phyloP scores from a whole-genome alignment of 768 basidiomycete species.

The Termitomyces sp. region DNA sequence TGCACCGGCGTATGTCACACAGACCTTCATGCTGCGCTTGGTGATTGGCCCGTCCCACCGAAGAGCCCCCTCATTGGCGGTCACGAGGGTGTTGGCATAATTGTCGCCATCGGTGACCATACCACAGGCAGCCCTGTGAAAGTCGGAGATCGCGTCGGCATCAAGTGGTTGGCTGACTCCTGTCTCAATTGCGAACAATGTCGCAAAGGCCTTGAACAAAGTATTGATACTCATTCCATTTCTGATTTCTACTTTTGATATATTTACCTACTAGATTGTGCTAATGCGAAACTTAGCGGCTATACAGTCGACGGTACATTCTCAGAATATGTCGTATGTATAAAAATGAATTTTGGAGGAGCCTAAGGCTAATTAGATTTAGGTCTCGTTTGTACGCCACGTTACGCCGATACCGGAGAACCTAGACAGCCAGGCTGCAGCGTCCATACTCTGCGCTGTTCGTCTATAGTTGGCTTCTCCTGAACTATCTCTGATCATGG shows the following conservation, averaged over 20 bases:
- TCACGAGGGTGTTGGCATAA: slow-evolving; percentile 77
- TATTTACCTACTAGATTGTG: slow-evolving; percentile 41
- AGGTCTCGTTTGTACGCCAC: slow-evolving; percentile 64
- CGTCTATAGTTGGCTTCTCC: slow-evolving; percentile 9
- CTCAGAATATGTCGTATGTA: slow-evolving; percentile 53
- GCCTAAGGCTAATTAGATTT: background rate
- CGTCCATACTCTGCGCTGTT: slow-evolving; percentile 75
- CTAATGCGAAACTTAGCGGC: slow-evolving; percentile 54
- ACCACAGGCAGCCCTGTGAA: slow-evolving; percentile 57
- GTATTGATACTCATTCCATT: slow-evolving; percentile 28
- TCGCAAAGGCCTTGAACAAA: slow-evolving; percentile 69
- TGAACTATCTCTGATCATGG: slow-evolving; percentile 7
- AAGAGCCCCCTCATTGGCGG: slow-evolving; percentile 70
- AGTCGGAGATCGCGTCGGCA: slow-evolving; percentile 74
- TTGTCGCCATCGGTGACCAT: slow-evolving; percentile 74
- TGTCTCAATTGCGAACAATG: slow-evolving; percentile 77
- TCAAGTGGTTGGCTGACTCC: slow-evolving; percentile 74
- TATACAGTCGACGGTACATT: slow-evolving; percentile 79
- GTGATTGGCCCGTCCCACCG: slow-evolving; percentile 77
- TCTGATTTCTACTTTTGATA: background rate
- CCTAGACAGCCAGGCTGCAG: slow-evolving; percentile 59
- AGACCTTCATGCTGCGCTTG: slow-evolving; percentile 68
- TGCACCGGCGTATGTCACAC: slow-evolving; percentile 87
- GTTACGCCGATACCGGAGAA: slow-evolving; percentile 78
- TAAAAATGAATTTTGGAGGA: background rate